phyloP scores from a whole-genome alignment of 208 protist genomes.

The Trypanosoma congolense region DNA sequence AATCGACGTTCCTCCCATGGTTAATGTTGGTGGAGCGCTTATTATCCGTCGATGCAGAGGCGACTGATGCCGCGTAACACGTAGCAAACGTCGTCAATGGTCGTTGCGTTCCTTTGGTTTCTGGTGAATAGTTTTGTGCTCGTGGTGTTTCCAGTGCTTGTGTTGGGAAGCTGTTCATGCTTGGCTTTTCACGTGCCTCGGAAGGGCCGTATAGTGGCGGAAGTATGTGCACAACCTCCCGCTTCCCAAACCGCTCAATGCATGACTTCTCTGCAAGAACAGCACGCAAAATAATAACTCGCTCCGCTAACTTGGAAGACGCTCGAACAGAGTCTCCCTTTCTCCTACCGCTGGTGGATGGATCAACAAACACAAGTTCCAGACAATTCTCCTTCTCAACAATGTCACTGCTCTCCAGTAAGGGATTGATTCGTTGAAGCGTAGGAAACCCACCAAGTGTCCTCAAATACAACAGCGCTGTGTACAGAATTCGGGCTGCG shows the following conservation, averaged over 20 bases:
- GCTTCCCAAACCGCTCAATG: constrained; percentile 61
- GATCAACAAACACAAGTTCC: constrained; percentile 67
- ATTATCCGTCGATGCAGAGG: too few species aligned
- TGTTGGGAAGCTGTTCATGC: not conserved
- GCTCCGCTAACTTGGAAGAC: constrained; percentile 10
- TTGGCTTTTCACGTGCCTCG: not conserved
- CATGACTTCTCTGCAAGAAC: constrained; percentile 67
- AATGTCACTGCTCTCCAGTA: constrained; percentile 51
- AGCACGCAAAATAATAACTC: constrained; percentile 60
- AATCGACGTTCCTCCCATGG: constrained; percentile 21
- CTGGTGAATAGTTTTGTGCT: too few species aligned
- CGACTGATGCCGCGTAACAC: too few species aligned
- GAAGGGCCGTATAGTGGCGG: constrained; percentile 36
- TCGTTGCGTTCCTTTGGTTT: too few species aligned
- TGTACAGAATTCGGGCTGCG: constrained; percentile 63
- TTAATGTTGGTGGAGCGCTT: constrained; percentile 20
- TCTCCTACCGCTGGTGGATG: constrained; percentile 1
- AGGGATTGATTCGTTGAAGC: constrained; percentile 58
- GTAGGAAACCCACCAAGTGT: constrained; percentile 78
- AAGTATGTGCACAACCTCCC: constrained; percentile 76
- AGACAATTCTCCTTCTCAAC: constrained; percentile 81
- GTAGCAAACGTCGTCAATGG: too few species aligned
- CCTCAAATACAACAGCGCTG: constrained; percentile 65
- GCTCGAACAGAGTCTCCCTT: constrained; percentile 10
- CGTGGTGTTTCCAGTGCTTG: too few species aligned